Evolutionary conservation across 345 rosid species (phyloP).

Genomic region (Eucalyptus cladocalyx): DNA sequence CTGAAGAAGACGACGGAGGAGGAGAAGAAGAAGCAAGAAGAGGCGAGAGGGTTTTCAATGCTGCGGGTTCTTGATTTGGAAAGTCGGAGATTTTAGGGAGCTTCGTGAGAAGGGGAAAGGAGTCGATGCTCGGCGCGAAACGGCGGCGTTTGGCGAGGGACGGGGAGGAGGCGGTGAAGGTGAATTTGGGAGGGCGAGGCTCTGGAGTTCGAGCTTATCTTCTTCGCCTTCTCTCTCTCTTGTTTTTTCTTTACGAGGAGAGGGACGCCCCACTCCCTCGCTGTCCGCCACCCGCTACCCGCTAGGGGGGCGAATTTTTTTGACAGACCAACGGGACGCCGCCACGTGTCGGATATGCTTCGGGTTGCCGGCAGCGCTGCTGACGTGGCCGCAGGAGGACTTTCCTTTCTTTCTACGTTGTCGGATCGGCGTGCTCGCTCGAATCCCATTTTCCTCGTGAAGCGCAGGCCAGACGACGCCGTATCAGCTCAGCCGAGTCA

Average conservation of each 20-base stretch:
- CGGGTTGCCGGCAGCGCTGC: not conserved
- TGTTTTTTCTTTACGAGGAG: not conserved
- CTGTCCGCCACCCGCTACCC: not conserved
- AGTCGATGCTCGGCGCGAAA: not conserved
- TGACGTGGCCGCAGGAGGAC: not conserved
- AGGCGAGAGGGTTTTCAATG: not conserved
- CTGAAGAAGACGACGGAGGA: not conserved
- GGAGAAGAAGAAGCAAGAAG: not conserved
- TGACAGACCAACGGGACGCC: not conserved
- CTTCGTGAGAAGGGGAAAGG: not conserved
- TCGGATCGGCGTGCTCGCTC: not conserved
- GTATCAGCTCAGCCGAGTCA: not conserved
- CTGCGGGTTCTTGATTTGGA: not conserved
- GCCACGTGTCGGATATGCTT: not conserved
- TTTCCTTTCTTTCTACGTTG: not conserved
- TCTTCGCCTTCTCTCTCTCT: not conserved
- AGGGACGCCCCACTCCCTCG: not conserved
- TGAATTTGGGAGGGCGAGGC: not conserved
- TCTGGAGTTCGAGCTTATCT: not conserved
- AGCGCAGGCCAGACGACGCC: not conserved
- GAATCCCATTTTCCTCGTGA: not conserved
- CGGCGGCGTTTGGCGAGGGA: not conserved
- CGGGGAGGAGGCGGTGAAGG: not conserved
- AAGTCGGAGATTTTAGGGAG: not conserved
- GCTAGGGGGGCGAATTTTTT: not conserved